Base-by-base conservation (phyloP, 768 basidiomycete species). In the Suillus hirtellus region DNA sequence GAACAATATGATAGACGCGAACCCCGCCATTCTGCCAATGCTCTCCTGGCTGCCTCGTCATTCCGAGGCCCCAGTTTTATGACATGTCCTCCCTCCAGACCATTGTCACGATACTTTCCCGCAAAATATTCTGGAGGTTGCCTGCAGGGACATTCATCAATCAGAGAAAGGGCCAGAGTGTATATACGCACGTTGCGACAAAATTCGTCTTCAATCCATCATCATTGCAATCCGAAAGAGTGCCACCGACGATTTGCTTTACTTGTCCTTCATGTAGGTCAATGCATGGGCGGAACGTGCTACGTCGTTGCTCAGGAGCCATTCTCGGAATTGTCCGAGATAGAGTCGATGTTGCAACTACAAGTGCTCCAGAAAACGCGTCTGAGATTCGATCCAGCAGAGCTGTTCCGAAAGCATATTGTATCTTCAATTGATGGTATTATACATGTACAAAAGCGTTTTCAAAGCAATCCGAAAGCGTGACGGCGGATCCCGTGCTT, bases 231-330 rank as follows among this genome's bases (percentile, higher is more conserved):
- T 93, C 90, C 21, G 90, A 92, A 37, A 99, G 82, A 4, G 95
- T 96, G 4, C 96, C 94, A 49, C 97, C 97, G 15, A 99, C 93
- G 61, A 99, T 98, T 77, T 99, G 97, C 78, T 99, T 99, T 63
- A 99, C 97, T 70, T 94, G 83, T 6, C 97, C 97, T 64, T 89
- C 84, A 77, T 99, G 97, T 17, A 99, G 84, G 76, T 99, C 97
- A 69, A 99, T 98, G 74, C 97, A 99, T 21, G 97, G 97, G 62
- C 90, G 83, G 79, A 97, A 96, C 55, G 83, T 73, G 69, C 82
- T 86, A 60, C 68, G 70, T 31, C 71, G 70, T 63, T 47, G 68
- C 60, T 63, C 52, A 61, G 63, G 65, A 60, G 69, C 50, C 74
- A 71, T 74, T 38, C 43, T 61, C 49, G 40, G 61, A 17, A 49